These are phyloP conservation scores for Termitomyces sp. DNA, from an alignment of 768 basidiomycete species.

Conservation along the genomic window DNA sequence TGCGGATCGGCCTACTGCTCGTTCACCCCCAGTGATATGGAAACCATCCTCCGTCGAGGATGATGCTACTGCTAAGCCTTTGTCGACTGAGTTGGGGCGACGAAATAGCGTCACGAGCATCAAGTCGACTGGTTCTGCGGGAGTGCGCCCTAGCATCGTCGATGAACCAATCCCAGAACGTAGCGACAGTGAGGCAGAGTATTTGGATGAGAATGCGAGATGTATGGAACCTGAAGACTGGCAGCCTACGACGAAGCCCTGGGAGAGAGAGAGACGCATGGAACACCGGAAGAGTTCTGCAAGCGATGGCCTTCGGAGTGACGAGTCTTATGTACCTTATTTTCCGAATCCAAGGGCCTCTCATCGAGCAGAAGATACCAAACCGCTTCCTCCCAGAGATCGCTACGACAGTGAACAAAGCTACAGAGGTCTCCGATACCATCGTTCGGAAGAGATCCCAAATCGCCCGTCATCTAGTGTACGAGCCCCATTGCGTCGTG, in stretches of 20 bases:
- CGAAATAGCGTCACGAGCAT: constrained; percentile 51
- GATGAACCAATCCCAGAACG: constrained; percentile 41
- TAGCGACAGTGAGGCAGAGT: constrained; percentile 23
- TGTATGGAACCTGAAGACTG: constrained; percentile 12
- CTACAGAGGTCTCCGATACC: constrained; percentile 8
- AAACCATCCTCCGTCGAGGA: constrained; percentile 47
- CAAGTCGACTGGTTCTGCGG: constrained; percentile 41
- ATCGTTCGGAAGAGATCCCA: constrained; percentile 12
- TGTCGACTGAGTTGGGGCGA: constrained; percentile 37
- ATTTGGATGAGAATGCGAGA: constrained; percentile 4
- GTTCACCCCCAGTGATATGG: constrained; percentile 44
- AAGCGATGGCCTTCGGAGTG: constrained; percentile 17
- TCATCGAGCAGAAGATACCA: constrained; percentile 13
- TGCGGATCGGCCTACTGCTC: constrained; percentile 31
- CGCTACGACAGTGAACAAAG: constrained; percentile 14
- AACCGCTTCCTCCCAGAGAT: constrained; percentile 6
- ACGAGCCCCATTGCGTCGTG: constrained; percentile 15
- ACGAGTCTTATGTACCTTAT: constrained; percentile 11
- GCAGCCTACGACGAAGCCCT: constrained; percentile 12
- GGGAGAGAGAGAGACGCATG: constrained; percentile 21
- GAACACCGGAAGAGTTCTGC: constrained; percentile 22
- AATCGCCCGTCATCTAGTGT: constrained; percentile 2
- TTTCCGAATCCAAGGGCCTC: constrained; percentile 9
- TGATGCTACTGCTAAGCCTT: constrained; percentile 39
- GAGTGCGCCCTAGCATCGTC: constrained; percentile 38